Conservation (phyloP, 257 asterid genomes). For the Salvia rosmarinus region DNA sequence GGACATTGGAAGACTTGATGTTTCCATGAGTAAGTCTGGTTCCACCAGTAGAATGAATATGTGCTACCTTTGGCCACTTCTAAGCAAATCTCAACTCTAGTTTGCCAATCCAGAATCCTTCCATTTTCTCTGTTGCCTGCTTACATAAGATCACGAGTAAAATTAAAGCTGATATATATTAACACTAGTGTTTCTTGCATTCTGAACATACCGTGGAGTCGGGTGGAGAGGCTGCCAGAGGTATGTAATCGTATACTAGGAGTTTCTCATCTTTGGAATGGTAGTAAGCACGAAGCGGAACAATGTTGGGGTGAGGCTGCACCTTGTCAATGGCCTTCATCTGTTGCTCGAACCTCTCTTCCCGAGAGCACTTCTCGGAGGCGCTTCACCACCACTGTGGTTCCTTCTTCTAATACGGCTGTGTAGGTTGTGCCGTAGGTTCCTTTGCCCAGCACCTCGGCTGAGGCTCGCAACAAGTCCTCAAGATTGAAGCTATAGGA, state of each 20-base stretch:
- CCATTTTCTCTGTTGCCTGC: conserved; percentile 59
- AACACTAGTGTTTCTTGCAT: not conserved
- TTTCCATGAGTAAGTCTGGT: conserved; percentile 62
- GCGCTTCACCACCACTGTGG: conserved; percentile 63
- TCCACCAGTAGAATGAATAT: conserved; percentile 52
- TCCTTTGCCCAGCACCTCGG: conserved; percentile 81
- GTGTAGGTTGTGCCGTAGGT: conserved; percentile 68
- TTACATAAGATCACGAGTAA: conserved; percentile 21
- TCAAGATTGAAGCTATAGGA: conserved; percentile 64
- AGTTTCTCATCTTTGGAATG: conserved; percentile 74
- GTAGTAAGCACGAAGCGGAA: conserved; percentile 69
- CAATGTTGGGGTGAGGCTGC: conserved; percentile 55
- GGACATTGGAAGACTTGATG: conserved; percentile 69
- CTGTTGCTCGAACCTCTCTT: conserved; percentile 70
- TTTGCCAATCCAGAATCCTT: conserved; percentile 60
- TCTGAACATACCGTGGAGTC: conserved; percentile 55
- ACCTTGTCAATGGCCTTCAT: conserved; percentile 58
- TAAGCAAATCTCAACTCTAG: conserved; percentile 57
- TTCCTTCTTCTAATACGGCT: conserved; percentile 70
- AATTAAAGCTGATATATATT: not conserved
- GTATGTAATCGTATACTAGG: conserved; percentile 51
- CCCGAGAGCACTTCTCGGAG: conserved; percentile 57
- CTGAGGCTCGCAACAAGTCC: conserved; percentile 77
- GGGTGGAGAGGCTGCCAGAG: conserved; percentile 64
- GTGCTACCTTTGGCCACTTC: conserved; percentile 76